These are phyloP conservation scores for Bacidia gigantensis DNA, from an alignment of 495 filamentous ascomycete genomes.

Conservation along the genomic window DNA sequence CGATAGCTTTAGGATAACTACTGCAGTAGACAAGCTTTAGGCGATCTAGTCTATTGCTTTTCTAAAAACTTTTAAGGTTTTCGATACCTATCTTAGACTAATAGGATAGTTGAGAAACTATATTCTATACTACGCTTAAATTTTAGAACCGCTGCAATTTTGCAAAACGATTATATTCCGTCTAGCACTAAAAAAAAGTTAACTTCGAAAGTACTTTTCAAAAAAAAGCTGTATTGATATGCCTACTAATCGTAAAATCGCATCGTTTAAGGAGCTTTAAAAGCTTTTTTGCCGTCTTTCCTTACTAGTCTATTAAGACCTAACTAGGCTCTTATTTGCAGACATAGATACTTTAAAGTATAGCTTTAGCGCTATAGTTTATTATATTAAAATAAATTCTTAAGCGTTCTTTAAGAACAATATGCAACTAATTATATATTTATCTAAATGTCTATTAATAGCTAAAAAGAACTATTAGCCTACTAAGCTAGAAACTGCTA, in stretches of 20 bases:
- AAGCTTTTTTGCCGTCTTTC: not conserved
- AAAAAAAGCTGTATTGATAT: not conserved
- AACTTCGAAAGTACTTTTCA: not conserved
- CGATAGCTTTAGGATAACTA: not conserved
- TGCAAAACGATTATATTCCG: not conserved
- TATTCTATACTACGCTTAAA: constrained; percentile 2
- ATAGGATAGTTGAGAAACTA: not conserved
- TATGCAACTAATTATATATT: not conserved
- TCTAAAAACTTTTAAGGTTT: not conserved
- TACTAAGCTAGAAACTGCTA: not conserved
- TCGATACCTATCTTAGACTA: not conserved
- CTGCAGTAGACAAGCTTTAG: not conserved
- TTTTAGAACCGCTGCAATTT: not conserved
- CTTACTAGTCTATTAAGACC: not conserved
- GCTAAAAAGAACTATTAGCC: not conserved
- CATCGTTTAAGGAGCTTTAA: not conserved
- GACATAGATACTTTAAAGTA: not conserved
- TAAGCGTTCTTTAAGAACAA: not conserved
- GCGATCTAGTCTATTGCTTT: not conserved
- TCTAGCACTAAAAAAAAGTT: not conserved
- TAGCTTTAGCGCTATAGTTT: not conserved
- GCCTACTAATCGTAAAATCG: not conserved
- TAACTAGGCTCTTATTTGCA: not conserved
- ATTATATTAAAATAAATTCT: constrained; percentile 1
- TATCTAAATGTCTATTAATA: not conserved